These are phyloP conservation scores for Gyrodon lividus DNA, from an alignment of 768 basidiomycete genomes.

Conservation along the genomic window DNA sequence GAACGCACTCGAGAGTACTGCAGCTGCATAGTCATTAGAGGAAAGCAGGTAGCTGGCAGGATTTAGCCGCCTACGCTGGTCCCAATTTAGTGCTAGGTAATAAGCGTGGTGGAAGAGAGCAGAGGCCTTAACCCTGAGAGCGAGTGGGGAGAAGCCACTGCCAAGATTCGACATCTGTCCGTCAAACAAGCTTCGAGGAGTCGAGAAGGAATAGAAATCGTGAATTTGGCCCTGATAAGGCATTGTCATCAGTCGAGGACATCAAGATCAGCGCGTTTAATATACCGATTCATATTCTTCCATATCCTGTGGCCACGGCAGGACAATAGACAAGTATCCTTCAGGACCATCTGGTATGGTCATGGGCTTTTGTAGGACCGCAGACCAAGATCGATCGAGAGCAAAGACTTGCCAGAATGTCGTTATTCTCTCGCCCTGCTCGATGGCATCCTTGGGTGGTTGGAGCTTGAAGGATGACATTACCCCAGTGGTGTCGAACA, in stretches of 20 bases:
- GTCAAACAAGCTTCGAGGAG: constrained; percentile 61
- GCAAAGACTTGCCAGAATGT: constrained; percentile 85
- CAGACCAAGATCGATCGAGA: constrained; percentile 80
- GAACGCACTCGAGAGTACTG: constrained; percentile 47
- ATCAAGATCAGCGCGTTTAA: constrained; percentile 11
- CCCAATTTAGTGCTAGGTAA: constrained; percentile 58
- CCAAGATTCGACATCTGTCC: constrained; percentile 48
- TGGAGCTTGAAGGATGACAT: constrained; percentile 46
- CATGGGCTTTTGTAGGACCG: constrained; percentile 64
- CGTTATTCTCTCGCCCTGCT: constrained; percentile 68
- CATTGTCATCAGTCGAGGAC: constrained; percentile 15
- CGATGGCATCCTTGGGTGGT: constrained; percentile 55
- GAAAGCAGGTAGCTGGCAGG: constrained; percentile 10
- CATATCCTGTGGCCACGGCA: constrained; percentile 76
- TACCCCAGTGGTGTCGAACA: constrained; percentile 36
- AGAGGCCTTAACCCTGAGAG: constrained; percentile 75
- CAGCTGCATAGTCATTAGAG: constrained; percentile 33
- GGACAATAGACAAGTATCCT: constrained; percentile 56
- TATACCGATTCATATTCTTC: constrained; percentile 70
- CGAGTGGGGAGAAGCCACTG: constrained; percentile 59
- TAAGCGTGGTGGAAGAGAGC: constrained; percentile 70
- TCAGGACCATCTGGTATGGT: constrained; percentile 64
- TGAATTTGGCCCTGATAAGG: constrained; percentile 55
- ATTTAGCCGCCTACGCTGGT: constrained; percentile 46
- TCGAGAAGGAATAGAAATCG: constrained; percentile 51